Evolutionary conservation across 495 filamentous ascomycete species (phyloP), one percentile per base, ranked within the genome.

Genomic region (Mytilinidion resinicola): DNA sequence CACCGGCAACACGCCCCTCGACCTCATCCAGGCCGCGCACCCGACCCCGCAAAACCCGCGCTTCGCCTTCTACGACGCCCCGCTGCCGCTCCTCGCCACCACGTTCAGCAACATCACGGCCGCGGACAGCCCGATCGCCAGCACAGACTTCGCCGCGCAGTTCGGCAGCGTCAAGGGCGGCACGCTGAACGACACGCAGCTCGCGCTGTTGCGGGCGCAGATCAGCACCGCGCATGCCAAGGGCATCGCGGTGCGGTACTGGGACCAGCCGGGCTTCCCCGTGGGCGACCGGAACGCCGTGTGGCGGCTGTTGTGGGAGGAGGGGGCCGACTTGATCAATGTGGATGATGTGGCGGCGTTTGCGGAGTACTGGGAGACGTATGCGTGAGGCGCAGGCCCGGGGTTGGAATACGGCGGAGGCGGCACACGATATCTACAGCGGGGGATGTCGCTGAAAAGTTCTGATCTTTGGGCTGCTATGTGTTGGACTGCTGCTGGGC

Each of bases 1-100:
- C 41, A 74, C 72, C 3, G 72, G 72, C 48, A 70, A 70, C 51
- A 70, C 71, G 1, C 72, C 72, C 0, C 58, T 72, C 30, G 65
- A 61, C 8, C 71, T 77, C 65, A 74, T 87, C 9, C 73, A 75
- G 34, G 70, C 76, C 21, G 68, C 79, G 35, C 51, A 68, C 6
- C 47, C 37, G 9, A 19, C 56, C 14, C n/a, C 37, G 17, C 34
- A 47, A 2, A 30, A 48, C 7, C 66, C 77, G 17, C 74, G 84
- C 10, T 78, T 84, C 67, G 80, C 80, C 55, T 87, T 86, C 73
- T 86, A 76, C 65, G 84, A 87, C 59, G 83, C 76, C 0, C 81
- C 78, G 12, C 74, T 86, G 19, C 70, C 77, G 2, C 56, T 70
- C 3, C 73, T 85, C 9, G 66, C 61, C 43, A 72, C 72, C 20